Base-by-base conservation (phyloP, 495 filamentous ascomycete genomes). In the Neurospora sp. region DNA sequence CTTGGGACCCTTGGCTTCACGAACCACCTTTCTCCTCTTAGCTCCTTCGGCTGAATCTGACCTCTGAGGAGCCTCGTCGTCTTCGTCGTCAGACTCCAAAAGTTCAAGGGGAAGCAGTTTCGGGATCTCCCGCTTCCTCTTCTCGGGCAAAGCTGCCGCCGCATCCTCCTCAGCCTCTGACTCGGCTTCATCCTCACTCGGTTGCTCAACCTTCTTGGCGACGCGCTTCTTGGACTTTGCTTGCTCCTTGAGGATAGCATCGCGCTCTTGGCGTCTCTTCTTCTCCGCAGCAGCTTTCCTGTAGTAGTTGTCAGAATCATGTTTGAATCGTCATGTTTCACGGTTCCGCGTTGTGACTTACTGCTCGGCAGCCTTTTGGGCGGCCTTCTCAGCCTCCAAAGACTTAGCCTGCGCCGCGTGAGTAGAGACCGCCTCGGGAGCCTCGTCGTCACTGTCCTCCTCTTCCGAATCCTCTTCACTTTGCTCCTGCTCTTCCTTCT, bases 221-320 rank as follows among this genome's bases (percentile, higher is more conserved):
- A 72, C 38, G 35, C 78, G 78, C 73, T 84, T 83, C 59, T 79
- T 80, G 72, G 81, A 77, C 79, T 81, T 77, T 8, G 83, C 84
- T 78, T 86, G 84, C 70, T 81, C 75, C 76, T 83, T 85, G 78
- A 84, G 79, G 41, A 83, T 78, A 39, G 78, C 80, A 76, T 85
- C 83, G 62, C 82, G 82, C 76, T 82, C 82, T 74, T 86, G 83
- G 35, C 84, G 82, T 72, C 83, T 86, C 70, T 79, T 78, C 75
- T 84, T 86, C 48, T 81, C 78, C 20, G 76, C 77, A 18, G 82
- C 83, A 16, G 80, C 80, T 80, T 83, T 78, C 75, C 84, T 86
- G 41, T 72, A 8, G 14, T 5, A 14, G 0, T 41, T 46, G 44
- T 79, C 42, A 80, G 77, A 23, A 46, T 39, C 5, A 69, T 5